Evolutionary conservation across 2,329 filamentous ascomycete species (phyloP).

Genomic region (Colletotrichum ledebouriae): DNA sequence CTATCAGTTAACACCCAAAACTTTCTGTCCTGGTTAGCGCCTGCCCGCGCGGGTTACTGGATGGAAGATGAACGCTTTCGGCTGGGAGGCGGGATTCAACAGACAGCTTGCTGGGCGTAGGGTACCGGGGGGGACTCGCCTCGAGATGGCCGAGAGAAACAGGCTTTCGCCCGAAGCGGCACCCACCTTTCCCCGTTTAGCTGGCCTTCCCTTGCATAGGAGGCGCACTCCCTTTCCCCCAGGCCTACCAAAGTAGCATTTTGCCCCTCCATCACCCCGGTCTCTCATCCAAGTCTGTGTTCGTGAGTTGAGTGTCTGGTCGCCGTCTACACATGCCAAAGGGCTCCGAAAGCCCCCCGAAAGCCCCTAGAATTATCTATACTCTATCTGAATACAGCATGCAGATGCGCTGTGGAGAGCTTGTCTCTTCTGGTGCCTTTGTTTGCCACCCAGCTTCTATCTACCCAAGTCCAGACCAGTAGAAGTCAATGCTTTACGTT

Average conservation of each 20-base stretch:
- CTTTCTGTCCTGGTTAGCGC: not conserved
- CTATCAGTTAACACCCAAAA: conserved; percentile 9
- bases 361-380: not conserved
- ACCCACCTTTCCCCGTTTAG: conserved; percentile 2
- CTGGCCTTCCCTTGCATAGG: conserved; percentile 25
- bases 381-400: conserved; percentile 10
- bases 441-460: too few relatives aligned
- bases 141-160: conserved; percentile 32
- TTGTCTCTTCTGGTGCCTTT: not conserved
- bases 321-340: conserved; percentile 14
- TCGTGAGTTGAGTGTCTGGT: conserved; percentile 1
- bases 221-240: not conserved
- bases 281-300: conserved; percentile 7
- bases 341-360: not conserved
- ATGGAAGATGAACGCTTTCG: conserved; percentile 13
- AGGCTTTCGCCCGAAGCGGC: conserved; percentile 38
- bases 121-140: conserved; percentile 20
- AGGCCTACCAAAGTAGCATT: not conserved
- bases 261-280: conserved; percentile 5
- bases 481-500: conserved; percentile 27
- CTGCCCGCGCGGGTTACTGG: not conserved
- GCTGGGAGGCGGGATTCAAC: conserved; percentile 17
- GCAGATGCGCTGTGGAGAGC: conserved; percentile 31
- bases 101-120: not conserved
- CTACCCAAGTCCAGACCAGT: conserved; percentile 1